phyloP scores from a whole-genome alignment of 1,284 basidiomycete species.

The Ceratobasidium sp. region DNA sequence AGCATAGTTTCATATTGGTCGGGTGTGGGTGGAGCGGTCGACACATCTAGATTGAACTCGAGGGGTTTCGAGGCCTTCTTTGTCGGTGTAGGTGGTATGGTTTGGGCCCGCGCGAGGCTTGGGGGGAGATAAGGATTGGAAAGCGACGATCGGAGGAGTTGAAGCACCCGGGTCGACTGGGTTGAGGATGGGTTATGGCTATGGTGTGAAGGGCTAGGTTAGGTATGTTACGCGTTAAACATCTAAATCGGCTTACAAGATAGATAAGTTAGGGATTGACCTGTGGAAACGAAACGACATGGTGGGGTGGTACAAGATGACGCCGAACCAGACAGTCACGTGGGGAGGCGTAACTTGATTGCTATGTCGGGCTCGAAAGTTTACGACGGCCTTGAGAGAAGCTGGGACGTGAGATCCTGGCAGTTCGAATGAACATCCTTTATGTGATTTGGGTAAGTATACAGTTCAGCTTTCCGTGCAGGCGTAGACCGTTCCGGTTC shows the following conservation, averaged over 20 bases:
- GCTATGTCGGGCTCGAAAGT: no score
- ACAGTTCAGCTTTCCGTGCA: no score
- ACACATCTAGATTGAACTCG: conserved; percentile 40
- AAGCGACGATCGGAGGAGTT: conserved; percentile 34
- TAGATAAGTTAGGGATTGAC: conserved; percentile 40
- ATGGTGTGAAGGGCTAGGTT: background rate
- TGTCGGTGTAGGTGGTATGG: background rate
- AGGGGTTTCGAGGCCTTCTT: conserved; percentile 15
- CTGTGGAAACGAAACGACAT: conserved; percentile 44
- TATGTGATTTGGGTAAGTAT: no score
- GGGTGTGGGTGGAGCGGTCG: conserved; percentile 25
- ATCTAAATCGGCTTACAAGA: conserved; percentile 20
- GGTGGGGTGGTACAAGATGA: conserved; percentile 5
- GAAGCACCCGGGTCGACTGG: conserved; percentile 30
- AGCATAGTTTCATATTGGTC: conserved; percentile 43
- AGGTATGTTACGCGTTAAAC: background rate
- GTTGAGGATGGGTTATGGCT: conserved; percentile 32
- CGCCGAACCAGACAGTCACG: background rate
- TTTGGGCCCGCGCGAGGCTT: background rate
- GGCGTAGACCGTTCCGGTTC: no score
- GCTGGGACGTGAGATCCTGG: no score
- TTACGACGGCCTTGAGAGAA: no score
- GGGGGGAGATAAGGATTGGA: conserved; percentile 34
- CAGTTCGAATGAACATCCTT: no score
- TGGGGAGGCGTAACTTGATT: background rate